phyloP scores from a whole-genome alignment of 331 rosid genomes.

The Malus hybrid region DNA sequence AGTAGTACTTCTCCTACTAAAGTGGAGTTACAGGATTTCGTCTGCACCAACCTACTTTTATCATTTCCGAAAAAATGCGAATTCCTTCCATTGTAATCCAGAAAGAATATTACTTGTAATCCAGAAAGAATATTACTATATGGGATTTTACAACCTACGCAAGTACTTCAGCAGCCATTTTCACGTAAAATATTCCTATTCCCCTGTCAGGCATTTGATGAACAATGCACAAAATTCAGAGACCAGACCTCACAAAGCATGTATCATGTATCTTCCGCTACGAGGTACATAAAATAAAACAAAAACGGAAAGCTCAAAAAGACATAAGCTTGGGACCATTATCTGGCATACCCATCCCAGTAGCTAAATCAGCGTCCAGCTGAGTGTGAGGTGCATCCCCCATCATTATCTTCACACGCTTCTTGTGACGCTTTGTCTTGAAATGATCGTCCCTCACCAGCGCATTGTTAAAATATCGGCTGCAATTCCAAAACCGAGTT shows the following conservation, averaged over 20 bases:
- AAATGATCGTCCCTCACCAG: constrained; percentile 80
- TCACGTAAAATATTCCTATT: not conserved
- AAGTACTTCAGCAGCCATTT: not conserved
- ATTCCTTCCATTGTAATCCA: not conserved
- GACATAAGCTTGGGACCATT: constrained; percentile 91
- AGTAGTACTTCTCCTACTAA: not conserved
- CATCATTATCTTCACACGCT: constrained; percentile 59
- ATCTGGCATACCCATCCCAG: constrained; percentile 97
- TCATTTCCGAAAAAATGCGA: no score
- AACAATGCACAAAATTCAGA: not conserved
- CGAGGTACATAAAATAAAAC: not conserved
- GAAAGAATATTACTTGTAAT: no score
- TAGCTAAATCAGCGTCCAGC: constrained; percentile 86
- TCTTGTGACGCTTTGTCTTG: constrained; percentile 82
- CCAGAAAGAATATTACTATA: not conserved
- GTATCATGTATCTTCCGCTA: constrained; percentile 1
- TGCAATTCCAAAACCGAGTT: constrained; percentile 22
- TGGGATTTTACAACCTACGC: no score
- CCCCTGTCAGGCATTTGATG: no score
- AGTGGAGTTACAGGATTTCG: not conserved
- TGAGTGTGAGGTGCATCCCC: constrained; percentile 85
- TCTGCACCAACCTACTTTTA: not conserved
- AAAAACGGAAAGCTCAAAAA: constrained; percentile 28
- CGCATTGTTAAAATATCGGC: constrained; percentile 73
- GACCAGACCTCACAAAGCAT: not conserved